Conservation (phyloP, 2,329 filamentous ascomycete species). For the Curvularia sp. region DNA sequence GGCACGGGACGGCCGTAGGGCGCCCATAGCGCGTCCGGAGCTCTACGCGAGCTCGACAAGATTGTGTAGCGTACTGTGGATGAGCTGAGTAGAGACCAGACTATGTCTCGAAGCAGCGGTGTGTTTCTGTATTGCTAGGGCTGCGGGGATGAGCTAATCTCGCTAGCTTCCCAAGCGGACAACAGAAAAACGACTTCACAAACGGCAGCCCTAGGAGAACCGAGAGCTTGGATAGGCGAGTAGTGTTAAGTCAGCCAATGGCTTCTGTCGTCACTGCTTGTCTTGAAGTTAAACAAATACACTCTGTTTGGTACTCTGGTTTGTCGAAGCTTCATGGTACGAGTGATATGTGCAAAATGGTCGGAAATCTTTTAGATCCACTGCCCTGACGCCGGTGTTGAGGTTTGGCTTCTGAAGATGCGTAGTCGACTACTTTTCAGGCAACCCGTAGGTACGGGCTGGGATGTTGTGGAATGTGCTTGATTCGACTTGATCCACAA, state of each 20-base stretch:
- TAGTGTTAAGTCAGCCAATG: constrained; percentile 4
- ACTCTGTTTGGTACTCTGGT: constrained; percentile 17
- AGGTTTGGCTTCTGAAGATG: neutral
- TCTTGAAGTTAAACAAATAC: constrained; percentile 6
- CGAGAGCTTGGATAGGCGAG: constrained; percentile 7
- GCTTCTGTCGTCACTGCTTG: neutral
- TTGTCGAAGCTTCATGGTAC: constrained; percentile 12
- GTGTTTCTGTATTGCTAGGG: constrained; percentile 13
- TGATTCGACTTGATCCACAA: neutral
- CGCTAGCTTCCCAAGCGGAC: constrained; percentile 2
- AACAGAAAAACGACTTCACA: neutral
- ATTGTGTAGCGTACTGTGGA: constrained; percentile 8
- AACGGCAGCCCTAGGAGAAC: neutral
- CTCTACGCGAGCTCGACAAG: constrained; percentile 2
- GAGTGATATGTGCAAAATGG: constrained; percentile 26
- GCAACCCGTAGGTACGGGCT: constrained; percentile 8
- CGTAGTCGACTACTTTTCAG: constrained; percentile 3
- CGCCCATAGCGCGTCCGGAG: constrained; percentile 4
- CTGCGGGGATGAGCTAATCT: neutral
- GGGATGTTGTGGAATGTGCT: neutral
- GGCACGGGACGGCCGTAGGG: neutral
- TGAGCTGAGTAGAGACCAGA: constrained; percentile 9
- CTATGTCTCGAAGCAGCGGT: constrained; percentile 10
- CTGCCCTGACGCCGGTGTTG: constrained; percentile 13
- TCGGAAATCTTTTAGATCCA: neutral